Conservation (phyloP, 371 early-diverging fungal species). For the Rhizopus microsporus region DNA sequence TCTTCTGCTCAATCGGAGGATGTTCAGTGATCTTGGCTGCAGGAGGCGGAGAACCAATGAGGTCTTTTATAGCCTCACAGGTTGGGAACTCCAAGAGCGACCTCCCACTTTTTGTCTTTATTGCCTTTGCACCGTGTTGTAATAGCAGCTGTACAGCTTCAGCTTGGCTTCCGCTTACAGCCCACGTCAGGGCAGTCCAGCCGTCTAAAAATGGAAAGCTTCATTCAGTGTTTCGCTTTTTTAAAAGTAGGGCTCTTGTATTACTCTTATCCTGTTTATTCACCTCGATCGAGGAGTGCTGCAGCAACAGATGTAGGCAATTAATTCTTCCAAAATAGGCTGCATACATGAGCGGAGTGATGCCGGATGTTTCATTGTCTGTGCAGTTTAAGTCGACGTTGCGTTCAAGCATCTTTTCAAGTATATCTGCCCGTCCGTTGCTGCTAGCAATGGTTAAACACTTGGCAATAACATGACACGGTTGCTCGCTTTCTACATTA, state of each 20-base stretch:
- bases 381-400: constrained; percentile 8
- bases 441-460: constrained; percentile 28
- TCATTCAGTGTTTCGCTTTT: constrained; percentile 4
- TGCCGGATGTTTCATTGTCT: constrained; percentile 14
- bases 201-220: constrained; percentile 57
- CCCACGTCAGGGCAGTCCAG: constrained; percentile 95
- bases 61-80: constrained; percentile 32
- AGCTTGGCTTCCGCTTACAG: constrained; percentile 73
- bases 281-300: constrained; percentile 9
- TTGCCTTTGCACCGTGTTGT: constrained; percentile 66
- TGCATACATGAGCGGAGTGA: constrained; percentile 23
- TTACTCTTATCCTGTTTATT: constrained; percentile 31
- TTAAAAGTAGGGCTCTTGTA: constrained; percentile 20
- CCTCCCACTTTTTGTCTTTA: constrained; percentile 65
- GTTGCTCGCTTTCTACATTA: constrained; percentile 13
- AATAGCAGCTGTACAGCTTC: constrained; percentile 66
- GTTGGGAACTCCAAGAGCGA: constrained; percentile 69
- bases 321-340: constrained; percentile 25
- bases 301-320: constrained; percentile 18
- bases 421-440: constrained; percentile 18
- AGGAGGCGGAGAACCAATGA: constrained; percentile 5
- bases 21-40: neutral
- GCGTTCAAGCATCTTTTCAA: constrained; percentile 15
- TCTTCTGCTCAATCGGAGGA: neutral
- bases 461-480: constrained; percentile 7